Percentiles rank a stretch among this genome's conserved stretches.
These are phyloP conservation scores for Orbilia ellipsospora DNA, from an alignment of 2,329 filamentous ascomycete genomes.

Conservation along the genomic window DNA sequence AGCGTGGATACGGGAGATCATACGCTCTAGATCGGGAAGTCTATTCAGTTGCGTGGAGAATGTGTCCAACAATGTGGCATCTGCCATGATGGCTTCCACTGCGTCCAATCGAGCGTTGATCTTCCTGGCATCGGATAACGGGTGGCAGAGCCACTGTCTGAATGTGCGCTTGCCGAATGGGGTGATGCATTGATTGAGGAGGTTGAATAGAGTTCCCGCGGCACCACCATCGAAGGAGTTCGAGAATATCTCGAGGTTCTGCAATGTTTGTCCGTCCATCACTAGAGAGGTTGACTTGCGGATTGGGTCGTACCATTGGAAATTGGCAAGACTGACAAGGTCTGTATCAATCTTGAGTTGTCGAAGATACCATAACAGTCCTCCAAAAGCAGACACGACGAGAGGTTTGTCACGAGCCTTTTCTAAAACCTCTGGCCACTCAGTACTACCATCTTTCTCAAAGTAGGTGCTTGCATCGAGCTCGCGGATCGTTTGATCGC, in stretches of 20 bases:
- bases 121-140: slow-evolving; percentile 82
- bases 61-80: slow-evolving; percentile 81
- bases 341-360: slow-evolving; percentile 88
- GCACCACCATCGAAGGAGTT: slow-evolving; percentile 88
- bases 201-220: slow-evolving; percentile 87
- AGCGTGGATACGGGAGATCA: slow-evolving; percentile 94
- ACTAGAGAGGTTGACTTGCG: slow-evolving; percentile 88
- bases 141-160: slow-evolving; percentile 97
- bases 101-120: slow-evolving; percentile 96
- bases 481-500: slow-evolving; percentile 82
- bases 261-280: slow-evolving; percentile 92
- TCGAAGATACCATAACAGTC: slow-evolving; percentile 85
- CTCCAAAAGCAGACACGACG: slow-evolving; percentile 90
- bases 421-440: slow-evolving; percentile 80
- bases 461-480: slow-evolving; percentile 86
- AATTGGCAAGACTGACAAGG: slow-evolving; percentile 88
- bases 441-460: slow-evolving; percentile 67
- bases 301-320: slow-evolving; percentile 91
- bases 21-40: slow-evolving; percentile 90
- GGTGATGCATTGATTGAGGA: slow-evolving; percentile 93
- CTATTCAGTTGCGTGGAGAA: slow-evolving; percentile 89
- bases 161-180: slow-evolving; percentile 97
- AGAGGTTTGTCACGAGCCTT: slow-evolving; percentile 81
- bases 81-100: slow-evolving; percentile 89
- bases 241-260: slow-evolving; percentile 91